phyloP scores from a whole-genome alignment of 1,139 yeast genomes.

The Candida albicans region DNA sequence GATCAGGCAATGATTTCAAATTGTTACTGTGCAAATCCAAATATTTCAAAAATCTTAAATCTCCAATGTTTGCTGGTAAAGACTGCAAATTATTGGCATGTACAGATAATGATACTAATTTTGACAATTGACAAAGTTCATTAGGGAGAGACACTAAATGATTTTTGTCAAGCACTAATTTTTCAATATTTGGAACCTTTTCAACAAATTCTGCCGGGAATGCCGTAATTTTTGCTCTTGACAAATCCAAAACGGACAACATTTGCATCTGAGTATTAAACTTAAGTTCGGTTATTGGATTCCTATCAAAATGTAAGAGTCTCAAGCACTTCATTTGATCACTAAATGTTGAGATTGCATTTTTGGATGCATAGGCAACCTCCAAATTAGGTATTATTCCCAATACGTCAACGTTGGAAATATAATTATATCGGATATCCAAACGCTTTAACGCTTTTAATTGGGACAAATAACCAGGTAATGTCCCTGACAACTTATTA shows the following conservation, averaged over 20 bases:
- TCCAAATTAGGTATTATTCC: slow-evolving; percentile 68
- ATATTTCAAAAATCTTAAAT: slow-evolving; percentile 58
- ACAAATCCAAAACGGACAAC: slow-evolving; percentile 71
- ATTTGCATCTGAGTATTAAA: slow-evolving; percentile 57
- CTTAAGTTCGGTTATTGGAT: slow-evolving; percentile 75
- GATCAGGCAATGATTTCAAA: slow-evolving; percentile 66
- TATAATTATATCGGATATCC: slow-evolving; percentile 74
- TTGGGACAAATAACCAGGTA: slow-evolving; percentile 55
- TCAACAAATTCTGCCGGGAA: slow-evolving; percentile 66
- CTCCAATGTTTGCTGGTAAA: slow-evolving; percentile 69
- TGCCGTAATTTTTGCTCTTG: slow-evolving; percentile 79
- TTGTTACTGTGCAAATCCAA: slow-evolving; percentile 88
- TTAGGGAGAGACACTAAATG: slow-evolving; percentile 78
- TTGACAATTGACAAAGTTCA: slow-evolving; percentile 59
- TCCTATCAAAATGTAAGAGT: slow-evolving; percentile 53
- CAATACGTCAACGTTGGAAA: slow-evolving; percentile 63
- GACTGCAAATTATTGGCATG: slow-evolving; percentile 73
- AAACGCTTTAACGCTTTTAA: slow-evolving; percentile 65
- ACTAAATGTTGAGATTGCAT: slow-evolving; percentile 69
- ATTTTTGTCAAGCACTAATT: slow-evolving; percentile 75
- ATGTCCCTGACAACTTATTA: slow-evolving; percentile 57
- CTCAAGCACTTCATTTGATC: slow-evolving; percentile 61
- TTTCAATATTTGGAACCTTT: slow-evolving; percentile 67
- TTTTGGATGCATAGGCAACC: slow-evolving; percentile 73
- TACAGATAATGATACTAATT: slow-evolving; percentile 65